Conservation (phyloP, 2,329 filamentous ascomycete genomes). For the Apiospora koreana region DNA sequence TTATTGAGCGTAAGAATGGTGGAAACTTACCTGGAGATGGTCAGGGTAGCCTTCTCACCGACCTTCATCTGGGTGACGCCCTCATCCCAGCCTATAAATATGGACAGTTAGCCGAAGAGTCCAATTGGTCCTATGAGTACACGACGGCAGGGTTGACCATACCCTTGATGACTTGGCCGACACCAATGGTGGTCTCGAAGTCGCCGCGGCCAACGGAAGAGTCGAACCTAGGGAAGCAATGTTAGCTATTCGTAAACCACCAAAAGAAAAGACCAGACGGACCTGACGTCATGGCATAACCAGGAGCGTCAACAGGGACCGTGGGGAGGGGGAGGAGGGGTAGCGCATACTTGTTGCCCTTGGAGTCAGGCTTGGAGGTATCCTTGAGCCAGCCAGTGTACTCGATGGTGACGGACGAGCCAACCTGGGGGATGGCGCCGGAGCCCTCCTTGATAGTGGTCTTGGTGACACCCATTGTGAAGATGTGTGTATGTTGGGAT, state of each 20-base stretch:
- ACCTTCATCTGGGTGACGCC: conserved; percentile 84
- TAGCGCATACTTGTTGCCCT: conserved; percentile 69
- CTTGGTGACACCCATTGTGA: conserved; percentile 75
- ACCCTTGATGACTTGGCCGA: conserved; percentile 87
- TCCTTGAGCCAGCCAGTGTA: conserved; percentile 91
- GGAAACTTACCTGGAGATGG: conserved; percentile 67
- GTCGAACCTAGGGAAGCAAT: conserved; percentile 70
- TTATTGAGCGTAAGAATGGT: not conserved
- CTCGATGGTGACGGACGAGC: conserved; percentile 81
- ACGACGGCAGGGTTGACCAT: conserved; percentile 22
- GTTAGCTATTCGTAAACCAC: conserved; percentile 16
- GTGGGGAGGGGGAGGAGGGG: not conserved
- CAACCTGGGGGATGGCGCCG: conserved; percentile 59
- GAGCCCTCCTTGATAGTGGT: conserved; percentile 62
- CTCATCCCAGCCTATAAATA: conserved; percentile 74
- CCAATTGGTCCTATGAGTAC: not conserved
- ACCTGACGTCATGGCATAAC: conserved; percentile 16
- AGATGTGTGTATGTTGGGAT: conserved; percentile 17
- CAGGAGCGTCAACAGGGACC: conserved; percentile 1
- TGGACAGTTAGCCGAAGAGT: conserved; percentile 14
- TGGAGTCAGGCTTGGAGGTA: conserved; percentile 53
- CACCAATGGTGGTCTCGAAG: conserved; percentile 77
- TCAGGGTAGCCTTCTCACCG: conserved; percentile 85
- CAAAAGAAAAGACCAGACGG: not conserved
- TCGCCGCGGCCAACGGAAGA: conserved; percentile 76